phyloP scores from a whole-genome alignment of 768 basidiomycete genomes.

The Rhodotorula graminis region DNA sequence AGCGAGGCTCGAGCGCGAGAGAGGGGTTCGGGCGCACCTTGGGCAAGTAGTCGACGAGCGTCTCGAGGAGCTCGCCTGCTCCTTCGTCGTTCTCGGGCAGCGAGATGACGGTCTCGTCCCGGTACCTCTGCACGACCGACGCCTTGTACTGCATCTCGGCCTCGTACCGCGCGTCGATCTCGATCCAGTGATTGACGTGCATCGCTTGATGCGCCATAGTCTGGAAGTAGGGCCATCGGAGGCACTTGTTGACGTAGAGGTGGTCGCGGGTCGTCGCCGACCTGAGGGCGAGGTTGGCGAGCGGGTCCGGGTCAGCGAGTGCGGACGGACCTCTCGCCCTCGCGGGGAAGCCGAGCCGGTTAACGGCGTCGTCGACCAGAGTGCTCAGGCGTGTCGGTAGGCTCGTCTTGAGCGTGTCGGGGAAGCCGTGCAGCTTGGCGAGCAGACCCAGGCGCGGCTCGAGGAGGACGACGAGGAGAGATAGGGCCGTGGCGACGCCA shows the following conservation, averaged over 20 bases:
- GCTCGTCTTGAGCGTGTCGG: too few relatives aligned
- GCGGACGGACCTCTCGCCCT: neutral
- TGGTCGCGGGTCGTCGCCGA: constrained; percentile 40
- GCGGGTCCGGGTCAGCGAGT: constrained; percentile 35
- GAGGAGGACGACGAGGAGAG: too few relatives aligned
- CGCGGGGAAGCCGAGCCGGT: too few relatives aligned
- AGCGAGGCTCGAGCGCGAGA: too few relatives aligned
- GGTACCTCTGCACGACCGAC: constrained; percentile 45
- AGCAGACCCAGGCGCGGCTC: too few relatives aligned
- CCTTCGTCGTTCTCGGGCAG: constrained; percentile 55
- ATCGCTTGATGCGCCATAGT: constrained; percentile 47
- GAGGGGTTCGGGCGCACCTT: constrained; percentile 27
- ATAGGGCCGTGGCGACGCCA: too few relatives aligned
- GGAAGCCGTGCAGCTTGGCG: too few relatives aligned
- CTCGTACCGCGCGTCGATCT: constrained; percentile 47
- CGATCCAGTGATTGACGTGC: constrained; percentile 50
- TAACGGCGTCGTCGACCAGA: too few relatives aligned
- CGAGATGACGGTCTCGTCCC: constrained; percentile 51
- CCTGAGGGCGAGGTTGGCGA: constrained; percentile 35
- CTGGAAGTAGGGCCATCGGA: constrained; percentile 42
- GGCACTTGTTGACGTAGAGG: constrained; percentile 39
- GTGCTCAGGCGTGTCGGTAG: too few relatives aligned
- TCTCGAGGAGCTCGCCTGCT: constrained; percentile 57
- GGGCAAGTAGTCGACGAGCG: constrained; percentile 58
- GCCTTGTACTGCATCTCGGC: constrained; percentile 43